Conservation (phyloP, 805 yeast species). For the Ogataea ganodermae region DNA sequence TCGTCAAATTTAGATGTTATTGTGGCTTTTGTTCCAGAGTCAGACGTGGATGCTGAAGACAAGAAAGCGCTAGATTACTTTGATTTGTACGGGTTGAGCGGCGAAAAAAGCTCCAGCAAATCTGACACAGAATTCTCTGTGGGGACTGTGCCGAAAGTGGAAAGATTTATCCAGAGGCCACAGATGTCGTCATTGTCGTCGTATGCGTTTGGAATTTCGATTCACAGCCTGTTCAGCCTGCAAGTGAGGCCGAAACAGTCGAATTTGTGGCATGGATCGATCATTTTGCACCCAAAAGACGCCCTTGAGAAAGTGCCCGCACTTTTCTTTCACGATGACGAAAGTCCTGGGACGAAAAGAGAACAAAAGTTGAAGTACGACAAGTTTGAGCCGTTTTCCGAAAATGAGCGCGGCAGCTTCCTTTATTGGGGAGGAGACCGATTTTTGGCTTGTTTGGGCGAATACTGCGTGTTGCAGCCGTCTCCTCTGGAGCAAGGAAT, state of each 20-base stretch:
- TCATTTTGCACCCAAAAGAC: constrained; percentile 67
- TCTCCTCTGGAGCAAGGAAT: constrained; percentile 74
- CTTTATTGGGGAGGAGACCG: constrained; percentile 93
- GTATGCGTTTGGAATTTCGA: constrained; percentile 67
- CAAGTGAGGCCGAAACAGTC: constrained; percentile 82
- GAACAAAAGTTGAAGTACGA: constrained; percentile 61
- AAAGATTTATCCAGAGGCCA: constrained; percentile 51
- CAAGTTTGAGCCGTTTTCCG: constrained; percentile 72
- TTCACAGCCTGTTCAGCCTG: constrained; percentile 68
- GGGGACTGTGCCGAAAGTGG: constrained; percentile 27
- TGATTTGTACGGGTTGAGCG: constrained; percentile 41
- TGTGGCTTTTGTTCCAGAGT: constrained; percentile 71
- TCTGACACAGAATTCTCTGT: constrained; percentile 2
- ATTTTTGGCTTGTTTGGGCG: constrained; percentile 57
- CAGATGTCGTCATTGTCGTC: constrained; percentile 52
- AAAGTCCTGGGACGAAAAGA: constrained; percentile 69
- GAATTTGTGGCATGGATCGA: constrained; percentile 92
- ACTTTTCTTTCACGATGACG: constrained; percentile 90
- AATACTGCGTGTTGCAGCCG: constrained; percentile 61
- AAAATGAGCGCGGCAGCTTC: constrained; percentile 43
- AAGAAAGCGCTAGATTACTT: constrained; percentile 36
- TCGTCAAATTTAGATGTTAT: constrained; percentile 56
- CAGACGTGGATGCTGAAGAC: constrained; percentile 35
- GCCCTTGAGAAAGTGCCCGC: constrained; percentile 71
- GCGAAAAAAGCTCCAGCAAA: constrained; percentile 29